Conservation (phyloP, 371 early-diverging fungal genomes). For the Mortierella sp. region DNA sequence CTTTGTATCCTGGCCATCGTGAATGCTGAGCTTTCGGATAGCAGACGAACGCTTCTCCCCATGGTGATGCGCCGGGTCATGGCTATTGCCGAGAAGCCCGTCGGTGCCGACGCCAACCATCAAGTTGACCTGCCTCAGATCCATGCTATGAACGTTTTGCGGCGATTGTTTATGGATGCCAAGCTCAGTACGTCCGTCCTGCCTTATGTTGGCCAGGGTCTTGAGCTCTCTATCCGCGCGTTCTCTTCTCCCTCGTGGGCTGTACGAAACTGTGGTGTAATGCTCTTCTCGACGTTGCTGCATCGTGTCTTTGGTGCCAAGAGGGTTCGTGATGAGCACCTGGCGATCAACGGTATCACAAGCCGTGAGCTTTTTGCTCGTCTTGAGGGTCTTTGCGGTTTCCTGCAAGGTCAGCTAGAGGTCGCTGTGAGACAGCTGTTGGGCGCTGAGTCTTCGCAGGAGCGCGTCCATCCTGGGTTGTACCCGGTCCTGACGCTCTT, state of each 20-base stretch:
- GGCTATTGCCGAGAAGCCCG: constrained; percentile 66
- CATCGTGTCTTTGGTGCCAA: constrained; percentile 89
- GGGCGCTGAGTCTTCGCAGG: constrained; percentile 38
- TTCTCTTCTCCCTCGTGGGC: constrained; percentile 92
- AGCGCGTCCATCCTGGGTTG: constrained; percentile 78
- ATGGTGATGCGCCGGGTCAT: constrained; percentile 77
- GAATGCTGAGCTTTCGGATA: constrained; percentile 73
- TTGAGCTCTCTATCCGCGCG: constrained; percentile 80
- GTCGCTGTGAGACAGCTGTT: constrained; percentile 73
- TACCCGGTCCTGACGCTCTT: constrained; percentile 83
- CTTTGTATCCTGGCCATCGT: constrained; percentile 88
- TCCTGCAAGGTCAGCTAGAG: constrained; percentile 77
- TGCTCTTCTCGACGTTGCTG: constrained; percentile 89
- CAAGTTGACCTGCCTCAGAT: constrained; percentile 83
- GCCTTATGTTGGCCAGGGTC: constrained; percentile 79
- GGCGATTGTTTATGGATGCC: constrained; percentile 86
- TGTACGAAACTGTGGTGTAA: constrained; percentile 93
- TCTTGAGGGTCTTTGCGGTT: constrained; percentile 82
- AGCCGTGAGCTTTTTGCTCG: constrained; percentile 92
- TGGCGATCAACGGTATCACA: constrained; percentile 82
- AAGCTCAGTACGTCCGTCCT: constrained; percentile 77
- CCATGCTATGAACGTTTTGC: constrained; percentile 90
- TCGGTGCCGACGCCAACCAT: constrained; percentile 61
- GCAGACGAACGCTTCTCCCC: constrained; percentile 68
- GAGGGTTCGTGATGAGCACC: constrained; percentile 75